Conservation (phyloP, 2,329 filamentous ascomycete genomes). For the Mycosphaerella arachidis region DNA sequence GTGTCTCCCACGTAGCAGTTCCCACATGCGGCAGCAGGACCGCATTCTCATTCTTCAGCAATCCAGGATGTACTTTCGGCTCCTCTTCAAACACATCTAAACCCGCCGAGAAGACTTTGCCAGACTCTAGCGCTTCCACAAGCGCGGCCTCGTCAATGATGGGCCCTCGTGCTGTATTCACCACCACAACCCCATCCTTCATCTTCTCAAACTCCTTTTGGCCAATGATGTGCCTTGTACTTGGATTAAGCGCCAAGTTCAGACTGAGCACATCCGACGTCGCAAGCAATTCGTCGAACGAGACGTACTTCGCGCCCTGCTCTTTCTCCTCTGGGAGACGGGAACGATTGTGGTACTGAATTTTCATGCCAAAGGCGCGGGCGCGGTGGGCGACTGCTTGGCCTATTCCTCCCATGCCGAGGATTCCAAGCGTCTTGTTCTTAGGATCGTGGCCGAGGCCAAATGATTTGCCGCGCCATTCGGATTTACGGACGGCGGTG, state of each 20-base stretch:
- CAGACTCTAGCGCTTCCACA: constrained; percentile 50
- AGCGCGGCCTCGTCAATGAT: constrained; percentile 55
- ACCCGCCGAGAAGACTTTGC: constrained; percentile 52
- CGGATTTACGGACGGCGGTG: constrained; percentile 42
- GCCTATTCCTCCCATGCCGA: constrained; percentile 60
- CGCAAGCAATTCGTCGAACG: constrained; percentile 52
- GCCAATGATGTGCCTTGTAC: constrained; percentile 51
- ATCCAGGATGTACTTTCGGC: constrained; percentile 49
- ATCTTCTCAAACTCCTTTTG: constrained; percentile 48
- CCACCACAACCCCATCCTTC: constrained; percentile 54
- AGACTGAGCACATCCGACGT: constrained; percentile 53
- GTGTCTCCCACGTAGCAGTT: constrained; percentile 56
- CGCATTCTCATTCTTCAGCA: constrained; percentile 47
- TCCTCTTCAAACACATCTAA: constrained; percentile 58
- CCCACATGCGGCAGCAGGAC: constrained; percentile 59
- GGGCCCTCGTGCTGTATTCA: constrained; percentile 56
- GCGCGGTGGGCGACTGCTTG: constrained; percentile 47
- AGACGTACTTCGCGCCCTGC: constrained; percentile 49
- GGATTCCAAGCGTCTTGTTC: constrained; percentile 51
- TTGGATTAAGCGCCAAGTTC: constrained; percentile 49
- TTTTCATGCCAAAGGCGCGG: constrained; percentile 52
- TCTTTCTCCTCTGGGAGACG: constrained; percentile 39
- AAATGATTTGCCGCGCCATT: constrained; percentile 44
- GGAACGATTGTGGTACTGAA: constrained; percentile 56
- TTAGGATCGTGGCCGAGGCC: constrained; percentile 51